phyloP scores from a whole-genome alignment of 306 rosid species.

The Amphicarpaea edgeworthii region DNA sequence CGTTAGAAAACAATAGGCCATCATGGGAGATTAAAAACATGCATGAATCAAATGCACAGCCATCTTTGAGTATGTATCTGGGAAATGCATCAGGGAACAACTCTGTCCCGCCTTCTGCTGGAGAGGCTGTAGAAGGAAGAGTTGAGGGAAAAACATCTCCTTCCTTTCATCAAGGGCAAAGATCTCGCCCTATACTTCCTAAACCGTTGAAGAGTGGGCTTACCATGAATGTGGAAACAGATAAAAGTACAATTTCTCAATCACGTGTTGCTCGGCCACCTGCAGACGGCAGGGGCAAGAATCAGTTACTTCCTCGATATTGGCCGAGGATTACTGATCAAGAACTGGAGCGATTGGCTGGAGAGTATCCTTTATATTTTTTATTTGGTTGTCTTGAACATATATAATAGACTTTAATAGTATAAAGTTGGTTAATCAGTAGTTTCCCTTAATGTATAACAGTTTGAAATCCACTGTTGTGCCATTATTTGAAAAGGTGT shows the following conservation, averaged over 20 bases:
- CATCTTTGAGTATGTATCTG: slow-evolving; percentile 79
- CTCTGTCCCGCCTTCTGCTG: slow-evolving; percentile 59
- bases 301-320: slow-evolving; percentile 95
- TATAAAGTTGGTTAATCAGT: slow-evolving; percentile 2
- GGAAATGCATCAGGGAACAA: slow-evolving; percentile 72
- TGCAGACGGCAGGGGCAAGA: slow-evolving; percentile 92
- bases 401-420: slow-evolving; percentile 24
- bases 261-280: slow-evolving; percentile 91
- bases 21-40: slow-evolving; percentile 63
- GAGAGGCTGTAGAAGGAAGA: slow-evolving; percentile 65
- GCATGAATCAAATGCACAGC: slow-evolving; percentile 57
- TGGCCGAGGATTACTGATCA: slow-evolving; percentile 99
- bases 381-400: slow-evolving; percentile 14
- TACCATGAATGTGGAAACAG: slow-evolving; percentile 58
- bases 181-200: slow-evolving; percentile 77
- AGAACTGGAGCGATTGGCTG: slow-evolving; percentile 89
- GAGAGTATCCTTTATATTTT: slow-evolving; percentile 84
- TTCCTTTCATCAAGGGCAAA: slow-evolving; percentile 69
- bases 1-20: slow-evolving; percentile 63
- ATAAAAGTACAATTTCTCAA: slow-evolving; percentile 53
- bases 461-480: slow-evolving; percentile 95
- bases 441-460: slow-evolving; percentile 67
- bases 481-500: slow-evolving; percentile 93
- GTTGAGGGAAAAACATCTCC: slow-evolving; percentile 66
- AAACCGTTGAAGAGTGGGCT: slow-evolving; percentile 64